Evolutionary conservation across 2,329 filamentous ascomycete species (phyloP).

Genomic region (Neobulgaria alba): DNA sequence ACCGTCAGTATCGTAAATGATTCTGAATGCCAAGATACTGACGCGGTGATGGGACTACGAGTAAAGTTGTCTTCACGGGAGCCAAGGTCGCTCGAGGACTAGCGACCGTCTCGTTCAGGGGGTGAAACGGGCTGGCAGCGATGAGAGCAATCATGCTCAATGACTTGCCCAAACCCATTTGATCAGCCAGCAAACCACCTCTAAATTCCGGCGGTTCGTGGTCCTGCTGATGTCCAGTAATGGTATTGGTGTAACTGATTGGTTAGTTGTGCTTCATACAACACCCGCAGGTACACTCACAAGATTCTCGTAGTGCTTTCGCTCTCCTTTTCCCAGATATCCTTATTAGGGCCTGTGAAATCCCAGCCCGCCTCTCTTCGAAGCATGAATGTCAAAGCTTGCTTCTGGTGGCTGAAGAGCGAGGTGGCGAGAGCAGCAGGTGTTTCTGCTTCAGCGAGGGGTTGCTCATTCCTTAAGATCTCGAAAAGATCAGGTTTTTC

Average conservation of each 20-base stretch:
- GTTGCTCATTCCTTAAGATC: slow-evolving; percentile 10
- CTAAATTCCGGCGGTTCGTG: slow-evolving; percentile 8
- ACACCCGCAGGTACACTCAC: too few relatives aligned
- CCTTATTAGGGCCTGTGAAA: slow-evolving; percentile 1
- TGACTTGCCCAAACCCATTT: slow-evolving; percentile 98
- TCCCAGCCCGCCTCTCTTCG: slow-evolving; percentile 12
- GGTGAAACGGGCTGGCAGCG: slow-evolving; percentile 5
- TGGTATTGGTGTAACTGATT: slow-evolving; percentile 15
- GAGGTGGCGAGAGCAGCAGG: slow-evolving; percentile 6
- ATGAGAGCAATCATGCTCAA: slow-evolving; percentile 33
- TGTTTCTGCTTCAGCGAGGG: slow-evolving; percentile 7
- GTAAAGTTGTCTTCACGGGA: slow-evolving; percentile 10
- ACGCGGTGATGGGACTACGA: slow-evolving; percentile 14
- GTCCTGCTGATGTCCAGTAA: slow-evolving; percentile 2
- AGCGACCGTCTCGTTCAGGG: too few relatives aligned
- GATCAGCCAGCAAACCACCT: slow-evolving; percentile 79
- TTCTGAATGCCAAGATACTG: too few relatives aligned
- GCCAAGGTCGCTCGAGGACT: too few relatives aligned
- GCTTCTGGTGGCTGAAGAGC: slow-evolving; percentile 17
- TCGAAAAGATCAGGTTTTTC: slow-evolving; percentile 6
- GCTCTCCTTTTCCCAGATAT: slow-evolving; percentile 12
- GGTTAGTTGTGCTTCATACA: too few relatives aligned
- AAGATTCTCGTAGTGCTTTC: too few relatives aligned
- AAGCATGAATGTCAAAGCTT: slow-evolving; percentile 18
- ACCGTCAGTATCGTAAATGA: too few relatives aligned